Evolutionary conservation across 805 yeast species (phyloP), one percentile per base, ranked within the genome.

Genomic region (Lipomyces sp.): DNA sequence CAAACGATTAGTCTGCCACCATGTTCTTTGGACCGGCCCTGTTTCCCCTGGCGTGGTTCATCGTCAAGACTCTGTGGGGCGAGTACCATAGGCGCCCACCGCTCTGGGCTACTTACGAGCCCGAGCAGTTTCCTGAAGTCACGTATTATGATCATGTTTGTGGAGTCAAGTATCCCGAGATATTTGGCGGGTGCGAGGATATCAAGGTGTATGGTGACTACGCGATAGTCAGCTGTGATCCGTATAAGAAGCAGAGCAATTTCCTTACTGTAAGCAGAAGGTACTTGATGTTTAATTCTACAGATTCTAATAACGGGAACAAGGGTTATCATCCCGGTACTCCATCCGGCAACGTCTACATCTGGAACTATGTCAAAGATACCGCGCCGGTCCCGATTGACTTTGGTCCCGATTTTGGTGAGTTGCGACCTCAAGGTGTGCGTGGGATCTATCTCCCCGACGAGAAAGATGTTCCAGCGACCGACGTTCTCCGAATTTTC

Each of bases 11-110:
- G 48, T 5, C 35, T 39, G 33, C 55, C 61, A 67, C 42, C 50
- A 68, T 65, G 71, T 18, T 68, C 11, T 60, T 68, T 59, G 69
- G 69, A 34, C 71, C 71, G 34, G 71, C 71, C 6, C 7, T 53
- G 59, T 39, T 66, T 53, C 71, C 71, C 32, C 60, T 66, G 67
- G 60, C 59, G 42, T 68, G 69, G 69, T 66, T 68, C 62, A 4
- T 68, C n/a, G 67, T 61, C 33, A 68, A 68, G 61, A 61, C 51
- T 32, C 61, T 66, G 24, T 68, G 66, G 65, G 65, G 71, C 45
- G 71, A 68, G 53, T 68, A 68, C 64, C 34, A 24, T 42, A 65
- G 58, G 62, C 71, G 71, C 4, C 71, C 71, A 18, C 71, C 69
- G 10, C 42, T 68, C 34, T 68, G 71, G 71, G 37, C 53, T 18